Evolutionary conservation across 1,284 basidiomycete species (phyloP).

Genomic region (Trichosporon asahii): DNA sequence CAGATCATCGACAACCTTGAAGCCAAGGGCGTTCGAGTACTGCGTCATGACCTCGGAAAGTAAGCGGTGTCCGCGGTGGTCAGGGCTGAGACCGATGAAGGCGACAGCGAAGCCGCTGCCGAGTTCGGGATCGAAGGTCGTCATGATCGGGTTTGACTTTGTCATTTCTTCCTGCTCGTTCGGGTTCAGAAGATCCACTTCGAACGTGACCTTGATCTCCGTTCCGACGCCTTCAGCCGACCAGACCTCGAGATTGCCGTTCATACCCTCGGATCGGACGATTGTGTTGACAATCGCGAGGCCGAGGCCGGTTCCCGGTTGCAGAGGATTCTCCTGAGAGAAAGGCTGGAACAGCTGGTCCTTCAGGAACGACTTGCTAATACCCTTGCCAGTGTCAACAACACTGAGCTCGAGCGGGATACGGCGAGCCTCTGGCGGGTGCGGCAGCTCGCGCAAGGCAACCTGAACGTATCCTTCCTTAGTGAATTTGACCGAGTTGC

Average conservation of each 20-base stretch:
- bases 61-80: constrained; percentile 67
- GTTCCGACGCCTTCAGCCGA: constrained; percentile 79
- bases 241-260: constrained; percentile 64
- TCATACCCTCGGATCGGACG: constrained; percentile 76
- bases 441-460: constrained; percentile 69
- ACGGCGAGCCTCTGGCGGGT: constrained; percentile 57
- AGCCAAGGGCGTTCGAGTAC: constrained; percentile 78
- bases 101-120: constrained; percentile 60
- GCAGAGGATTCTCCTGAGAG: constrained; percentile 66
- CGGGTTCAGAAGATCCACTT: constrained; percentile 59
- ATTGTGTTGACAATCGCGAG: constrained; percentile 89
- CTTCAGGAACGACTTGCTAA: constrained; percentile 82
- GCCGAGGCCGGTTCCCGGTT: constrained; percentile 92
- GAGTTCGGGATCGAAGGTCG: constrained; percentile 16
- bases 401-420: constrained; percentile 81
- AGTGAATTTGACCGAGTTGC: constrained; percentile 92
- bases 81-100: constrained; percentile 68
- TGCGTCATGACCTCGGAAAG: constrained; percentile 62
- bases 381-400: constrained; percentile 87
- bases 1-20: constrained; percentile 56
- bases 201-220: constrained; percentile 83
- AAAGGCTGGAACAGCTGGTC: constrained; percentile 97
- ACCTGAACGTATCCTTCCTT: constrained; percentile 87
- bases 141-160: neutral
- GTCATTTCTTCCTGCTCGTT: neutral